Evolutionary conservation across 768 basidiomycete species (phyloP).

Genomic region (Phaffia tasmanica): DNA sequence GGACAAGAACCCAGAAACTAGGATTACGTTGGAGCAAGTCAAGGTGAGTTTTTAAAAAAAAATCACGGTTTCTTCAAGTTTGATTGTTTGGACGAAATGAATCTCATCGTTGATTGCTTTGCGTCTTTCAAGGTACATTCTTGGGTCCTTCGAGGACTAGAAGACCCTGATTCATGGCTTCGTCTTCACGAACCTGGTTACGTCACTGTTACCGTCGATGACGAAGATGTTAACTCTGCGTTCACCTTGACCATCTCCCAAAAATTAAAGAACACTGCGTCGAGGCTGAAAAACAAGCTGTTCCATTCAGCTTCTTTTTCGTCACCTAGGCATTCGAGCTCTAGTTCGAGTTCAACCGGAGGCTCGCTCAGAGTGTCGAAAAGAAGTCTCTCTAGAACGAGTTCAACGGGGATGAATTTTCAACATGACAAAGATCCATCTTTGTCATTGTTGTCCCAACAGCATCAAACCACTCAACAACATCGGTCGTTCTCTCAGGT

Average conservation of each 20-base stretch:
- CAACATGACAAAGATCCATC: too few relatives aligned
- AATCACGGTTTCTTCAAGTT: neutral
- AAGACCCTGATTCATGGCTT: constrained; percentile 61
- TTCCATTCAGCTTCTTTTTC: constrained; percentile 17
- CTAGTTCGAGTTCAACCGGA: too few relatives aligned
- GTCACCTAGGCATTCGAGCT: neutral
- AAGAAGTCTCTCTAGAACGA: too few relatives aligned
- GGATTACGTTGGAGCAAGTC: constrained; percentile 68
- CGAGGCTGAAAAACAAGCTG: constrained; percentile 26
- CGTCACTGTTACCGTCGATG: constrained; percentile 52
- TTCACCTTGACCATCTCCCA: constrained; percentile 35
- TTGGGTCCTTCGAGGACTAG: constrained; percentile 61
- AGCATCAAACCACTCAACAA: too few relatives aligned
- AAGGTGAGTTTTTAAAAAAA: constrained; percentile 50
- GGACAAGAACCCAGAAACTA: constrained; percentile 61
- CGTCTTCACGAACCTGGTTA: constrained; percentile 48
- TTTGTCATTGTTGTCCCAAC: too few relatives aligned
- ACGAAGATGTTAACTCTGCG: constrained; percentile 62
- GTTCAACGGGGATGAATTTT: too few relatives aligned
- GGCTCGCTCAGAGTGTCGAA: too few relatives aligned
- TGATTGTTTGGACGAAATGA: neutral
- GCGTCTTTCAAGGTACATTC: constrained; percentile 32
- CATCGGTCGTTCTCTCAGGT: too few relatives aligned
- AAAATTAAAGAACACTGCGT: constrained; percentile 34
- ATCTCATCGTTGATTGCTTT: neutral